These are phyloP conservation scores for Stropharia rugosoannulata DNA, from an alignment of 768 basidiomycete genomes.

Conservation along the genomic window DNA sequence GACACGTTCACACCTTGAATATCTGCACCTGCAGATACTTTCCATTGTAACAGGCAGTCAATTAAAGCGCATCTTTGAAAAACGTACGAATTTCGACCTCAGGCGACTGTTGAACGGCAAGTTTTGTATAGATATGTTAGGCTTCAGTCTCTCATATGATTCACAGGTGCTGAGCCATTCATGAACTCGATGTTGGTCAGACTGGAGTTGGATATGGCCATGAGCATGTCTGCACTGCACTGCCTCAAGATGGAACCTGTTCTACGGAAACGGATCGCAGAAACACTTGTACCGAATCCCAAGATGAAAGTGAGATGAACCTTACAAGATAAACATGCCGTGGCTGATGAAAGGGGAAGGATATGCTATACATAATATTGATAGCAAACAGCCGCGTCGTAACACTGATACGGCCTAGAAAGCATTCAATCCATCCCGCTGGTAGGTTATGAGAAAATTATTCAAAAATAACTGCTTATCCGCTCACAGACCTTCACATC, in stretches of 20 bases:
- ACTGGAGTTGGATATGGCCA: slow-evolving; percentile 78
- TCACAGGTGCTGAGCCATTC: slow-evolving; percentile 78
- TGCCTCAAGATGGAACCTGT: slow-evolving; percentile 74
- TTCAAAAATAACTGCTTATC: not conserved
- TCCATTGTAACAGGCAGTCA: slow-evolving; percentile 88
- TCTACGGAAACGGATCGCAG: slow-evolving; percentile 74
- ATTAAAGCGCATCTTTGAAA: slow-evolving; percentile 81
- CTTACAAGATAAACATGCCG: not conserved
- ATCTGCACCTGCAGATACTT: slow-evolving; percentile 90
- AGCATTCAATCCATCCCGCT: slow-evolving; percentile 6
- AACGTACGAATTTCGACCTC: slow-evolving; percentile 90
- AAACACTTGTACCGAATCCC: slow-evolving; percentile 72
- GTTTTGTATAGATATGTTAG: not conserved
- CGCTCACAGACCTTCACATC: slow-evolving; percentile 76
- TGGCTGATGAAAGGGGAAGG: slow-evolving; percentile 41
- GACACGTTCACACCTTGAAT: slow-evolving; percentile 93
- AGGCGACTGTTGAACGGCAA: slow-evolving; percentile 69
- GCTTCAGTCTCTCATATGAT: not conserved
- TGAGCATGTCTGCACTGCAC: slow-evolving; percentile 77
- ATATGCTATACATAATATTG: slow-evolving; percentile 82
- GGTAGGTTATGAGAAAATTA: not conserved
- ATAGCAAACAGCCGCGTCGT: slow-evolving; percentile 4
- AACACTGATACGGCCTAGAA: slow-evolving; percentile 1
- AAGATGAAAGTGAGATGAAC: slow-evolving; percentile 67
- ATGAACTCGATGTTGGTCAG: slow-evolving; percentile 68